Evolutionary conservation across 441 rosid species (phyloP).

Genomic region (Pelargonium australe): DNA sequence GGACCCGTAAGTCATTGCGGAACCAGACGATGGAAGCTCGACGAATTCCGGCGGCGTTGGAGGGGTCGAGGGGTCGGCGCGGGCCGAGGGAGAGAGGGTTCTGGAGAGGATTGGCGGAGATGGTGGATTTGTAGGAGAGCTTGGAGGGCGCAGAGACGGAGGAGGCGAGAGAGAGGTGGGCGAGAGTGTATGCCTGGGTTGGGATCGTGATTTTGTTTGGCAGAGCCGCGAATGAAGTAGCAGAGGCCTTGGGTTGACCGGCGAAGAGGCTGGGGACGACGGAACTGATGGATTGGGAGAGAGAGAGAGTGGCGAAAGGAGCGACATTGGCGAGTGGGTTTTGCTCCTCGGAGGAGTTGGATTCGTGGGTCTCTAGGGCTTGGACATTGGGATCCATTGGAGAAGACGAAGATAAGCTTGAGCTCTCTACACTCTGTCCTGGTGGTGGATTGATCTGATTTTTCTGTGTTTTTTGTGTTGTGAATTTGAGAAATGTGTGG

Average conservation of each 20-base stretch:
- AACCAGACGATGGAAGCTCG: conserved; percentile 88
- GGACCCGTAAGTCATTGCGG: conserved; percentile 83
- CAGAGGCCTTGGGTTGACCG: conserved; percentile 28
- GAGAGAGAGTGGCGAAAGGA: conserved; percentile 51
- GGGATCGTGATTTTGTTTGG: conserved; percentile 59
- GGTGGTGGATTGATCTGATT: no score
- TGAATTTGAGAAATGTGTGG: background rate
- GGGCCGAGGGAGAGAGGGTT: conserved; percentile 68
- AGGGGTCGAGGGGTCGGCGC: conserved; percentile 76
- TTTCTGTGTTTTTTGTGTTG: no score
- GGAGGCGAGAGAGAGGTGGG: conserved; percentile 40
- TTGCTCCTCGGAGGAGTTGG: conserved; percentile 15
- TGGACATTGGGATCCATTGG: conserved; percentile 39
- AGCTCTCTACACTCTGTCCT: no score
- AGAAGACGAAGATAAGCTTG: background rate
- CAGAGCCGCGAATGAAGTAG: conserved; percentile 28
- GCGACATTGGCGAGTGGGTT: conserved; percentile 26
- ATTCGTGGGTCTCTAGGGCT: conserved; percentile 29
- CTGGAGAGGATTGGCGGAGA: conserved; percentile 61
- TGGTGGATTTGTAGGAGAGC: conserved; percentile 62
- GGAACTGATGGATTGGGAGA: conserved; percentile 38
- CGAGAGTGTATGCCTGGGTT: conserved; percentile 53
- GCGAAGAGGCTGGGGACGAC: no score
- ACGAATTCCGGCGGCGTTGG: conserved; percentile 68
- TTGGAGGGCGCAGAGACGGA: conserved; percentile 18